These are phyloP conservation scores for Amylocarpus encephaloides DNA, from an alignment of 2,329 filamentous ascomycete genomes.

Conservation along the genomic window DNA sequence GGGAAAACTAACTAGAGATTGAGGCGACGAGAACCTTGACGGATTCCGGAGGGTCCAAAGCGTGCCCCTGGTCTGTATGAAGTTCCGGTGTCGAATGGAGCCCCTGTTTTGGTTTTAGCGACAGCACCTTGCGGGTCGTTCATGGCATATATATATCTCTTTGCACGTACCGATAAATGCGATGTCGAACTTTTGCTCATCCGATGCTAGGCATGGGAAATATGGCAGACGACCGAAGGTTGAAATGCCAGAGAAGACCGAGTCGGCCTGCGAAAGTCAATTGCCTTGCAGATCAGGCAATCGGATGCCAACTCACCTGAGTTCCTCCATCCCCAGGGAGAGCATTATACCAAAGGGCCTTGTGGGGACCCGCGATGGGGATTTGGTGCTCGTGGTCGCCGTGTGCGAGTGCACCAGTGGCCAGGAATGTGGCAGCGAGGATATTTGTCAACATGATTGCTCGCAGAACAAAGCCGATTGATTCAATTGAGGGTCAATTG, in stretches of 20 bases:
- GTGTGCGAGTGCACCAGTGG: slow-evolving; percentile 76
- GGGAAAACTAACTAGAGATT: slow-evolving; percentile 69
- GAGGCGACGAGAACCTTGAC: slow-evolving; percentile 77
- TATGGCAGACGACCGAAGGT: slow-evolving; percentile 79
- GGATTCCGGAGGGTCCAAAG: slow-evolving; percentile 78
- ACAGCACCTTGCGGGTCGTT: slow-evolving; percentile 6
- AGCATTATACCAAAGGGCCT: slow-evolving; percentile 75
- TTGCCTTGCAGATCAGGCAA: slow-evolving; percentile 1
- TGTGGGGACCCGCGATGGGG: slow-evolving; percentile 53
- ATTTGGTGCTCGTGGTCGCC: slow-evolving; percentile 66
- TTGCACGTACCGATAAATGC: slow-evolving; percentile 64
- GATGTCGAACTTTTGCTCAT: slow-evolving; percentile 71
- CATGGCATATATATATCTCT: slow-evolving; percentile 2
- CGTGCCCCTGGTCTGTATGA: slow-evolving; percentile 79
- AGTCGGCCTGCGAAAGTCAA: slow-evolving; percentile 58
- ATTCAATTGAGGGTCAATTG: slow-evolving; percentile 1
- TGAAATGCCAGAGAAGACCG: slow-evolving; percentile 81
- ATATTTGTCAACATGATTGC: slow-evolving; percentile 26
- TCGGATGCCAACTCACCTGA: slow-evolving; percentile 47
- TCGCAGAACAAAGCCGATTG: slow-evolving; percentile 1
- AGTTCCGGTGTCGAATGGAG: slow-evolving; percentile 80
- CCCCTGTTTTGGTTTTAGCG: slow-evolving; percentile 42
- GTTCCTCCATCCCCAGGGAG: slow-evolving; percentile 79
- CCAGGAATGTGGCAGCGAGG: slow-evolving; percentile 21
- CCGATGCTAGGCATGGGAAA: slow-evolving; percentile 65